A percentile compares a stretch with the other conserved stretches of the same genome.
phyloP scores from a whole-genome alignment of 352 stramenopile genomes.

The Thraustochytrium striatum region DNA sequence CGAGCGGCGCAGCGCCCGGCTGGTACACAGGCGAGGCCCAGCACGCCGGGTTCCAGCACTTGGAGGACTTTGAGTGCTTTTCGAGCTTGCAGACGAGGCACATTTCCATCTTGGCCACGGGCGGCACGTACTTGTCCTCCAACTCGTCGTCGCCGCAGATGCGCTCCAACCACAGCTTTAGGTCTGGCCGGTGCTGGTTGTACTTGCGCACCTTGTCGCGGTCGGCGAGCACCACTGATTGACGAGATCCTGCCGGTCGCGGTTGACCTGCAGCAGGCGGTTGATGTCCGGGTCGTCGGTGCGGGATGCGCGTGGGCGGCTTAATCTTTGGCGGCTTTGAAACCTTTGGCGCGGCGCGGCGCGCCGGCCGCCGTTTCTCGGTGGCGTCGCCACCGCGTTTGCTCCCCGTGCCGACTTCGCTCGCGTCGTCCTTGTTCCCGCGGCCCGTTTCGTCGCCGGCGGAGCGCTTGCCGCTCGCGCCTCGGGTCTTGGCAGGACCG shows the following conservation, averaged over 20 bases:
- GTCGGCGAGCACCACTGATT: constrained; percentile 4
- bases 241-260: constrained; percentile 18
- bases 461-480: not conserved
- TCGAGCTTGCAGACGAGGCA: constrained; percentile 39
- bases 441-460: too few species aligned
- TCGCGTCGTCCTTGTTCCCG: too few species aligned
- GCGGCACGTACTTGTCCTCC: constrained; percentile 38
- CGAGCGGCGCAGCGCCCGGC: not conserved
- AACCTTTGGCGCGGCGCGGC: not conserved
- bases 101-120: constrained; percentile 3
- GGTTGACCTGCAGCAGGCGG: constrained; percentile 10
- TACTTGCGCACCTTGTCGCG: constrained; percentile 23
- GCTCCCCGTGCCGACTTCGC: too few species aligned
- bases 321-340: not conserved
- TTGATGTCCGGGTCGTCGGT: constrained; percentile 39
- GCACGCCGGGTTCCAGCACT: constrained; percentile 40
- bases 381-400: too few species aligned
- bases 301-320: not conserved
- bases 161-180: constrained; percentile 23
- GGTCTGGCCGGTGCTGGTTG: constrained; percentile 37
- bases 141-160: constrained; percentile 36
- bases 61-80: not conserved
- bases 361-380: too few species aligned
- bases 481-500: not conserved
- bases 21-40: constrained; percentile 32